Evolutionary conservation across 805 yeast species (phyloP), one percentile per base, ranked within the genome.

Genomic region (Priceomyces castillae): DNA sequence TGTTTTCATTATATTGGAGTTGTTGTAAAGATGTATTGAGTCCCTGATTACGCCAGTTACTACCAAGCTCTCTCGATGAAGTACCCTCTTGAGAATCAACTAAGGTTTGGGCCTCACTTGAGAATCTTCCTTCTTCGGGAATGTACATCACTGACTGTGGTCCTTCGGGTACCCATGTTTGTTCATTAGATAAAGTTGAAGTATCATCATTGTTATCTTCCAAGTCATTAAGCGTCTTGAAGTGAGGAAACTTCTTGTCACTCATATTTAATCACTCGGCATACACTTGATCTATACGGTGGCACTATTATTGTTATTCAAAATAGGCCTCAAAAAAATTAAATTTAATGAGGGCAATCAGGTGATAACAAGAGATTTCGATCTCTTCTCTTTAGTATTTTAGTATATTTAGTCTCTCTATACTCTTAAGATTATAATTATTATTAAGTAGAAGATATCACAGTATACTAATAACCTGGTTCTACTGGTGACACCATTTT

Each of bases 1-100:
- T 76, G 65, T 83, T 82, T 52, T 83, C 82, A 57, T 88, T 88
- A 60, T 86, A 92, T 47, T 80, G 85, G 44, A 84, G 65, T 57
- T 90, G 96, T 46, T 82, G 80, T 25, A 84, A 59, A 41, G 89
- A 84, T 1, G 84, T 70, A 37, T 73, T 68, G 46, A 73, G 54
- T n/a, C 71, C 48, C 25, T 34, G 48, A 5, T 17, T 36, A 40
- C 42, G 42, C 23, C 45, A 30, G 15, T 17, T 22, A 14, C 20
- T 34, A 5, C 20, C 39, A 25, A 43, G 34, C 18, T 3, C 7
- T 22, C 38, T 39, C 25, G 42, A 44, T 5, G 59, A 46, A 19
- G 57, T 52, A 19, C 64, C 67, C 12, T 43, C 50, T 15, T 47
- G 40, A 3, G 69, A 73, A 23, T 65, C 67, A 11, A 61, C 45